Conservation (phyloP, 805 yeast species). For the Zygosaccharomyces pseudorouxii region DNA sequence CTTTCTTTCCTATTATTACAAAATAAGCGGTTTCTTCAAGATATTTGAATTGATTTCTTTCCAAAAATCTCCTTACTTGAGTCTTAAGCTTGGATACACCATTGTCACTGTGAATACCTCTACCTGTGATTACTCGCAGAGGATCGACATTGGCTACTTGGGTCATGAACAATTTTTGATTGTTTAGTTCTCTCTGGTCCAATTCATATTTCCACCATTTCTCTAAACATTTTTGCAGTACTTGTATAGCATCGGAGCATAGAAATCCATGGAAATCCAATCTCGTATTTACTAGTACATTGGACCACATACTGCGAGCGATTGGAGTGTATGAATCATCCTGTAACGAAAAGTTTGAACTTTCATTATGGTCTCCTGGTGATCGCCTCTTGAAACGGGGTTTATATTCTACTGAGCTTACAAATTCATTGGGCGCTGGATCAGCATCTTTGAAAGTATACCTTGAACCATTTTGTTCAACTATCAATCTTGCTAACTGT, state of each 20-base stretch:
- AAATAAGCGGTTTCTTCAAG: slow-evolving; percentile 46
- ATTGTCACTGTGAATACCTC: slow-evolving; percentile 63
- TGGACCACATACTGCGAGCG: slow-evolving; percentile 15
- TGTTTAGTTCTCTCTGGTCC: slow-evolving; percentile 39
- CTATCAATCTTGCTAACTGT: slow-evolving; percentile 33
- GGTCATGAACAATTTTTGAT: slow-evolving; percentile 32
- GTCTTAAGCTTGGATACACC: slow-evolving; percentile 49
- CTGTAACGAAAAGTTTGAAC: background rate
- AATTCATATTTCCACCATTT: slow-evolving; percentile 65
- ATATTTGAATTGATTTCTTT: slow-evolving; percentile 38
- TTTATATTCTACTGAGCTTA: background rate
- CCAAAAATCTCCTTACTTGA: slow-evolving; percentile 41
- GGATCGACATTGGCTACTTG: slow-evolving; percentile 42
- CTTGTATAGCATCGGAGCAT: slow-evolving; percentile 44
- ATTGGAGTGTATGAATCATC: slow-evolving; percentile 13
- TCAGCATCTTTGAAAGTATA: slow-evolving; percentile 25
- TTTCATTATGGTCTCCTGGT: background rate
- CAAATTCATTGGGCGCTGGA: background rate
- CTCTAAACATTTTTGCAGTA: slow-evolving; percentile 36
- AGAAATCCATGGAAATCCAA: slow-evolving; percentile 57
- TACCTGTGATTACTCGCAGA: slow-evolving; percentile 54
- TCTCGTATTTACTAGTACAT: slow-evolving; percentile 17
- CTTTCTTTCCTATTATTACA: slow-evolving; percentile 41
- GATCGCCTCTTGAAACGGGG: background rate
- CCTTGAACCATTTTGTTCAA: slow-evolving; percentile 31